Percentiles rank a stretch among this genome's conserved stretches.
phyloP scores from a whole-genome alignment of 306 rosid species.

The Acacia acuminata region DNA sequence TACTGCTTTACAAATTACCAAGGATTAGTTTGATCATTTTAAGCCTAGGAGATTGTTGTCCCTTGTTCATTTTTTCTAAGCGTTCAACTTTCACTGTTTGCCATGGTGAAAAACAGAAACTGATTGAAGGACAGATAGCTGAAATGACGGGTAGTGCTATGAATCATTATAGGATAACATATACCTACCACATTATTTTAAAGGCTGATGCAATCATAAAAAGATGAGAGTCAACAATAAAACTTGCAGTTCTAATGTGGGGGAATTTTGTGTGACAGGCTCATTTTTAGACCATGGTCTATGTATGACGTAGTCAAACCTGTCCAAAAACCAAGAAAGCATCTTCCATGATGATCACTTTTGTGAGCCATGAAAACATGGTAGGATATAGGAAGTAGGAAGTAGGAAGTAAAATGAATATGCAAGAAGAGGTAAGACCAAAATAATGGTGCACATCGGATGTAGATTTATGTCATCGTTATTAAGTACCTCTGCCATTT shows the following conservation, averaged over 20 bases:
- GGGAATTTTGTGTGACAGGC: neutral
- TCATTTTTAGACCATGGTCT: neutral
- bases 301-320: neutral
- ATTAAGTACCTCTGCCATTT: neutral
- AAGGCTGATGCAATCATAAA: neutral
- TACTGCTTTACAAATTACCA: neutral
- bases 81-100: constrained; percentile 2
- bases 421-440: constrained; percentile 28
- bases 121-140: constrained; percentile 6
- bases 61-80: neutral
- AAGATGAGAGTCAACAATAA: constrained; percentile 1
- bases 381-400: constrained; percentile 1
- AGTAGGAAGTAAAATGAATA: constrained; percentile 19
- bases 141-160: constrained; percentile 19
- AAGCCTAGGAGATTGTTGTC: constrained; percentile 18
- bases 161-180: neutral
- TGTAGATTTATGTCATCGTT: constrained; percentile 43
- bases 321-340: neutral
- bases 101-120: constrained; percentile 28
- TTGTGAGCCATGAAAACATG: constrained; percentile 38
- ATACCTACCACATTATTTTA: constrained; percentile 2
- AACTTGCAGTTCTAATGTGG: constrained; percentile 17
- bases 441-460: constrained; percentile 43
- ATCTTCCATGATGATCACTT: constrained; percentile 24
- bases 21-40: neutral